Evolutionary conservation across 495 filamentous ascomycete species (phyloP), one percentile per base, ranked within the genome.

Genomic region (Cairneyella variabilis): DNA sequence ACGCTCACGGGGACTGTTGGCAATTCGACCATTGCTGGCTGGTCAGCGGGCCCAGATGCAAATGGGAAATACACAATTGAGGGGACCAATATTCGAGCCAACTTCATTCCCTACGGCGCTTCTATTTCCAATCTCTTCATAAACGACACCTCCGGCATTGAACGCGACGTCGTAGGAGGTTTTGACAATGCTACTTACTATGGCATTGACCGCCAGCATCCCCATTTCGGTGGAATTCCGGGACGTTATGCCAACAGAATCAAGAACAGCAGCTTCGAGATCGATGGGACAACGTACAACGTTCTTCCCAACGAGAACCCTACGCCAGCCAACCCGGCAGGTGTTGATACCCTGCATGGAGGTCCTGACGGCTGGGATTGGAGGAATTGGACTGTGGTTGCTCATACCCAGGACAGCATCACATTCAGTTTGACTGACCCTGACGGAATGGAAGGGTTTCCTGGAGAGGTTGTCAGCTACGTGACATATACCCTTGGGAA

Each of bases 191-290:
- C 86, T 20, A 81, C 66, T 32, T 75, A 85, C 48, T 95, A 93
- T 64, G 62, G 73, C 7, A 68, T 80, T 28, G 87, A 91, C 59
- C 68, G 66, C 32, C 75, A 79, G 46, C 86, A 88, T 69, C 87
- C 86, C 43, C 88, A 85, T 73, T 85, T 88, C 53, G 88, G 88
- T 37, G 75, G 83, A 6, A 78, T 89, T n/a, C 85, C 83, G 4
- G 89, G 89, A 30, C 84, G 88, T 16, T 92, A 91, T 62, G 88
- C 88, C 37, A 92, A 95, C 69, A 83, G 87, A 27, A 95, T 93
- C 70, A 89, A 86, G 75, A 93, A 93, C 67, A 83, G 82, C 56
- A 87, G 81, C 8, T 95, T 93, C 62, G 76, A 74, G 53, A 77
- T 92, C 53, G 84, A 89, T 45, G 85, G 80, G 20, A 58, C 58